Percentiles rank a stretch among this genome's conserved stretches.
Evolutionary conservation across 345 rosid genomes (phyloP).

Genomic region (Eutrema heterophyllum): DNA sequence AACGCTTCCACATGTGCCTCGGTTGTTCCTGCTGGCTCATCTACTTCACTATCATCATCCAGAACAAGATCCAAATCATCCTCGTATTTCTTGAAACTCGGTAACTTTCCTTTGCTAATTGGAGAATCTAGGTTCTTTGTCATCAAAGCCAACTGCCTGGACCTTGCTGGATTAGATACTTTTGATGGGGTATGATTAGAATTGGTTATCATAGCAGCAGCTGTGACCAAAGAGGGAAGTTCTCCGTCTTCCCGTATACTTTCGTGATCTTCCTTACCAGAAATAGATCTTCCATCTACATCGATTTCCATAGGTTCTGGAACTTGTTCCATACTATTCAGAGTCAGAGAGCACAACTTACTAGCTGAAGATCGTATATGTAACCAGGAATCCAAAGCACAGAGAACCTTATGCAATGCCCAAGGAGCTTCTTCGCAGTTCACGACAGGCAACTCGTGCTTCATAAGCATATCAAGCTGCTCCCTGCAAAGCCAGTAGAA

Average conservation of each 20-base stretch:
- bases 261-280: conserved; percentile 61
- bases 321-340: conserved; percentile 37
- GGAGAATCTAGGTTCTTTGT: conserved; percentile 76
- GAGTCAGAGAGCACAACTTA: conserved; percentile 39
- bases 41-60: conserved; percentile 74
- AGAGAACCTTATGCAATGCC: conserved; percentile 61
- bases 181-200: conserved; percentile 34
- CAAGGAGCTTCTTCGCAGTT: conserved; percentile 68
- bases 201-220: conserved; percentile 40
- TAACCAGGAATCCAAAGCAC: conserved; percentile 75
- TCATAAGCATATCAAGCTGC: conserved; percentile 76
- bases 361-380: conserved; percentile 39
- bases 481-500: conserved; percentile 80
- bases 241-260: conserved; percentile 85
- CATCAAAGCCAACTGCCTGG: conserved; percentile 71
- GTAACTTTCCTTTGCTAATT: conserved; percentile 47
- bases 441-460: conserved; percentile 73
- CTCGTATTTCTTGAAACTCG: conserved; percentile 63
- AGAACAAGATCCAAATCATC: conserved; percentile 67
- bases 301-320: conserved; percentile 57
- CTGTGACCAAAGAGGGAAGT: conserved; percentile 74
- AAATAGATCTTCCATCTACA: conserved; percentile 46
- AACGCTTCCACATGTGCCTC: conserved; percentile 43
- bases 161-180: conserved; percentile 47
- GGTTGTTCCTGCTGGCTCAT: conserved; percentile 45